phyloP scores from a whole-genome alignment of 306 rosid genomes.

The Begonia loranthoides region DNA sequence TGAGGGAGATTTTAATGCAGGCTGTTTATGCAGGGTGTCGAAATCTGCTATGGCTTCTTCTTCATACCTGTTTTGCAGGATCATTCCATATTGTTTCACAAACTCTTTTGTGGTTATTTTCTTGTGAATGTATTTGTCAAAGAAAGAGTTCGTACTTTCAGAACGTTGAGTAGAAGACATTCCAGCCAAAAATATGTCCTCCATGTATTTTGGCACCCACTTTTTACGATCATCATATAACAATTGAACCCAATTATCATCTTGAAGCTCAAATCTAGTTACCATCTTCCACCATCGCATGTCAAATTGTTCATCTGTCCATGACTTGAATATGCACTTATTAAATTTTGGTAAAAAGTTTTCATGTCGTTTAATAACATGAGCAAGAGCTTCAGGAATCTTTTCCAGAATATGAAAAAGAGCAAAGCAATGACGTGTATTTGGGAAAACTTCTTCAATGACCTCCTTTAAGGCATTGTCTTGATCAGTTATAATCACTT shows the following conservation, averaged over 20 bases:
- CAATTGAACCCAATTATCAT: conserved; percentile 54
- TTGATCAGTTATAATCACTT: conserved; percentile 68
- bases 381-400: conserved; percentile 66
- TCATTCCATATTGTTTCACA: conserved; percentile 64
- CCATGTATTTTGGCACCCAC: conserved; percentile 77
- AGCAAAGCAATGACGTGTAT: conserved; percentile 62
- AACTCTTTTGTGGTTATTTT: conserved; percentile 81
- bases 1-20: conserved; percentile 87
- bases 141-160: conserved; percentile 79
- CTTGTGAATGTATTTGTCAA: conserved; percentile 80
- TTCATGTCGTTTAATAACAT: conserved; percentile 44
- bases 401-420: conserved; percentile 69
- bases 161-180: conserved; percentile 67
- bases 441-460: conserved; percentile 71
- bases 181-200: conserved; percentile 70
- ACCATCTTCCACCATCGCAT: conserved; percentile 89
- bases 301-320: conserved; percentile 80
- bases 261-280: conserved; percentile 66
- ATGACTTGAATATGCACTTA: conserved; percentile 74
- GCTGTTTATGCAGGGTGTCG: conserved; percentile 88
- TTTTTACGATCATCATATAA: conserved; percentile 68
- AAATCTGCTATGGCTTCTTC: conserved; percentile 89
- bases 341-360: conserved; percentile 55
- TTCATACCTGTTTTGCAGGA: conserved; percentile 74
- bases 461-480: conserved; percentile 61